Percentiles rank a stretch among this genome's conserved stretches.
Evolutionary conservation across 306 rosid genomes (phyloP).

Genomic region (Pyrus betulifolia): DNA sequence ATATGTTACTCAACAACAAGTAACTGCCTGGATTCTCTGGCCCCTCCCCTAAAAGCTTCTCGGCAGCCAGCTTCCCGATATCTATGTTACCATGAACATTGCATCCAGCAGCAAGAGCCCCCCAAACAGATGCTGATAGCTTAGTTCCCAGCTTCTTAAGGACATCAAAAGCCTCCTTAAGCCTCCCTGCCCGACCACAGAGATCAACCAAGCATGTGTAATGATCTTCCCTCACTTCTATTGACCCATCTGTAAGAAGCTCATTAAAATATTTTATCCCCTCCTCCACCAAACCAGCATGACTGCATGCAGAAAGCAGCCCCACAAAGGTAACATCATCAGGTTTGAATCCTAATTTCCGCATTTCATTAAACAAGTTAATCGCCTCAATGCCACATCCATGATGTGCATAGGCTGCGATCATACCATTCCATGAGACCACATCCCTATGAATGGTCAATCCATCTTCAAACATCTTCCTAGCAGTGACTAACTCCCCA

Average conservation of each 20-base stretch:
- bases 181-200: slow-evolving; percentile 44
- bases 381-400: slow-evolving; percentile 41
- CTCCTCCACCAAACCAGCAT: slow-evolving; percentile 44
- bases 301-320: slow-evolving; percentile 49
- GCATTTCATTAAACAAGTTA: slow-evolving; percentile 34
- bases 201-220: slow-evolving; percentile 46
- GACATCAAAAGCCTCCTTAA: slow-evolving; percentile 34
- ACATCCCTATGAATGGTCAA: slow-evolving; percentile 27
- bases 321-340: slow-evolving; percentile 43
- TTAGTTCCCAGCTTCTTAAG: slow-evolving; percentile 25
- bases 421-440: slow-evolving; percentile 49
- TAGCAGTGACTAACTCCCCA: slow-evolving; percentile 35
- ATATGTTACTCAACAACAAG: slow-evolving; percentile 30
- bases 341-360: slow-evolving; percentile 21
- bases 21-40: slow-evolving; percentile 33
- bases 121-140: slow-evolving; percentile 35
- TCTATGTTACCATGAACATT: slow-evolving; percentile 25
- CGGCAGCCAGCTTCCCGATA: slow-evolving; percentile 34
- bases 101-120: slow-evolving; percentile 46
- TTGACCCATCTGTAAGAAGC: slow-evolving; percentile 24
- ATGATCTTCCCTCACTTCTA: slow-evolving; percentile 38
- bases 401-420: slow-evolving; percentile 50
- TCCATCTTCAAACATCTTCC: slow-evolving; percentile 40
- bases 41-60: slow-evolving; percentile 27
- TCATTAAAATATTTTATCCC: slow-evolving; percentile 30